These are phyloP conservation scores for Umbelopsis sp. DNA, from an alignment of 371 early-diverging fungal species.

Conservation along the genomic window DNA sequence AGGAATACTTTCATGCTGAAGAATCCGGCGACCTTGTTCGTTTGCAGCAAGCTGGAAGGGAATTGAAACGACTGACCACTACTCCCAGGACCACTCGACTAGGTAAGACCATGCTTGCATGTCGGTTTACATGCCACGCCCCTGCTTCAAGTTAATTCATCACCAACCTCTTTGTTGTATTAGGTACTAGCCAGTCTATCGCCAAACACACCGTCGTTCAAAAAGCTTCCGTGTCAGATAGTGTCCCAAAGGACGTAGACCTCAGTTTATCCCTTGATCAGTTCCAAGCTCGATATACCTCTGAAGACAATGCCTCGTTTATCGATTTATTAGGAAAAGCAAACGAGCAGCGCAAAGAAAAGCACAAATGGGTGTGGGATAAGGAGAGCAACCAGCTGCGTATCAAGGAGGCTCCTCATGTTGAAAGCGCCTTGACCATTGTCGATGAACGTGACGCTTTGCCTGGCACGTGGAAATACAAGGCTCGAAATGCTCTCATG, in stretches of 20 bases:
- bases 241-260: constrained; percentile 30
- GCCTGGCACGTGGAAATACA: constrained; percentile 60
- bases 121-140: no score
- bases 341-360: constrained; percentile 59
- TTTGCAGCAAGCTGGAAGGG: constrained; percentile 30
- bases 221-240: not conserved
- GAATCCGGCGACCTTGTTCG: constrained; percentile 31
- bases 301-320: constrained; percentile 88
- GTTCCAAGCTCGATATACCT: constrained; percentile 79
- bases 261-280: constrained; percentile 56
- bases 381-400: constrained; percentile 53
- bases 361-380: constrained; percentile 75
- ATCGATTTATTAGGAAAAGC: constrained; percentile 63
- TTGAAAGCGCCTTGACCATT: constrained; percentile 24
- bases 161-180: no score
- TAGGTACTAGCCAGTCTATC: no score
- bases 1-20: constrained; percentile 49
- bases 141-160: no score
- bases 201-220: not conserved
- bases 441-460: constrained; percentile 32
- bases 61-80: constrained; percentile 24
- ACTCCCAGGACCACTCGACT: constrained; percentile 11
- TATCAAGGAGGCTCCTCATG: constrained; percentile 21
- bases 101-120: not conserved
- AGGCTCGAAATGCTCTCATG: constrained; percentile 69